These are phyloP conservation scores for Apiospora sp. DNA, from an alignment of 2,329 filamentous ascomycete genomes.

Conservation along the genomic window DNA sequence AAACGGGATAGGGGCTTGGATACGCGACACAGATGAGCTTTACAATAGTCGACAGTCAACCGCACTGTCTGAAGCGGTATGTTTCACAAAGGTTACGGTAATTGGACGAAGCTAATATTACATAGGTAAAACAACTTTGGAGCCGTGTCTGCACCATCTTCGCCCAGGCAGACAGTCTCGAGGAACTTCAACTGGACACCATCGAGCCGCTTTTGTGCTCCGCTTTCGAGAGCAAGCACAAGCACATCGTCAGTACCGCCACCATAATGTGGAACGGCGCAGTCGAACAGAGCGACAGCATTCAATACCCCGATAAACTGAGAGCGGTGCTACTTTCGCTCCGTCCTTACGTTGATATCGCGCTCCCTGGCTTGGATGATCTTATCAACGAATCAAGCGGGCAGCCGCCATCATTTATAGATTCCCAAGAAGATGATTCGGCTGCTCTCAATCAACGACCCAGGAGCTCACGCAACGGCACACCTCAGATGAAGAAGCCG, in stretches of 20 bases:
- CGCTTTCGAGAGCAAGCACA: slow-evolving; percentile 66
- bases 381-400: slow-evolving; percentile 48
- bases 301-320: slow-evolving; percentile 72
- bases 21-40: slow-evolving; percentile 62
- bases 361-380: slow-evolving; percentile 53
- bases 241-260: slow-evolving; percentile 58
- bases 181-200: slow-evolving; percentile 55
- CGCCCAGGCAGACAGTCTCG: slow-evolving; percentile 44
- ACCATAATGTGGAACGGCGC: slow-evolving; percentile 72
- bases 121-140: slow-evolving; percentile 60
- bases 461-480: slow-evolving; percentile 23
- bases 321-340: slow-evolving; percentile 69
- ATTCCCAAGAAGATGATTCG: slow-evolving; percentile 61
- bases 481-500: slow-evolving; percentile 29
- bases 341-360: slow-evolving; percentile 58
- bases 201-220: slow-evolving; percentile 64
- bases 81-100: slow-evolving; percentile 33
- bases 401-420: slow-evolving; percentile 52
- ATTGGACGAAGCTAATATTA: background rate
- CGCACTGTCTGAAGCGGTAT: slow-evolving; percentile 54
- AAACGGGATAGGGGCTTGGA: slow-evolving; percentile 67
- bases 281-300: slow-evolving; percentile 65
- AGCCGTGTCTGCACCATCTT: slow-evolving; percentile 54
- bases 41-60: slow-evolving; percentile 52
- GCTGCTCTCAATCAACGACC: slow-evolving; percentile 40